Base-by-base conservation (phyloP, 2,329 filamentous ascomycete genomes). In the Ilyonectria sp. region DNA sequence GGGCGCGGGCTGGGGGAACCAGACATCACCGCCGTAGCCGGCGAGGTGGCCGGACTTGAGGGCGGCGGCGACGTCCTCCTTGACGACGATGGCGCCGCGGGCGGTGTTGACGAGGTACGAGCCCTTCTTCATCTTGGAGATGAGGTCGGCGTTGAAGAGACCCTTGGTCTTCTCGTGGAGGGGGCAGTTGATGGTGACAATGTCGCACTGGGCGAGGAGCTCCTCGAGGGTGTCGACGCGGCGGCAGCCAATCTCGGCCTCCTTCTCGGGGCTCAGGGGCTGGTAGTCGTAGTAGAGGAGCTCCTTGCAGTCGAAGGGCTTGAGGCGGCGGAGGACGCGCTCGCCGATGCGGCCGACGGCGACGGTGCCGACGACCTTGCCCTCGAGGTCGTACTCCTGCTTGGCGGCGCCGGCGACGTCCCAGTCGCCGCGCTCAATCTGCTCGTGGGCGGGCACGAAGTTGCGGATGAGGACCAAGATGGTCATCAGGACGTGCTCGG, bases 271-370 rank as follows among this genome's bases (percentile, higher is more conserved):
- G 68, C 85, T 88, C 73, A 99, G 89, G 59, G 95, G 94, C 89
- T 99, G 96, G 92, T 99, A 99, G 87, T 99, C 96, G 82, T 93
- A 98, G 93, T 99, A 99, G 72, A 98, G 90, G 57, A 99, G 90
- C 89, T 98, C 95, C 92, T 97, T 97, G 94, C 96, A 99, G 88
- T 97, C 95, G 81, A 99, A 99, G 74, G 95, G 87, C 91, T 97
- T 97, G 78, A 99, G 92, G 74, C 96, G 92, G 83, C 95, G 93
- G 76, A 99, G 91, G 66, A 99, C 96, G 85, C 96, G 95, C 91
- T 98, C 95, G 79, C 96, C 96, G 78, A 99, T 99, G 82, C 96
- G 94, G 82, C 96, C 96, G 70, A 98, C 95, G 79, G 93, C 96
- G 67, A 99, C 96, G 80, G 96, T 99, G 79, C 96, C 96, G 76